Evolutionary conservation across 73 alveolate genomes (phyloP), one percentile per base, ranked within the genome.

Genomic region (Paramecium pentaurelia): DNA sequence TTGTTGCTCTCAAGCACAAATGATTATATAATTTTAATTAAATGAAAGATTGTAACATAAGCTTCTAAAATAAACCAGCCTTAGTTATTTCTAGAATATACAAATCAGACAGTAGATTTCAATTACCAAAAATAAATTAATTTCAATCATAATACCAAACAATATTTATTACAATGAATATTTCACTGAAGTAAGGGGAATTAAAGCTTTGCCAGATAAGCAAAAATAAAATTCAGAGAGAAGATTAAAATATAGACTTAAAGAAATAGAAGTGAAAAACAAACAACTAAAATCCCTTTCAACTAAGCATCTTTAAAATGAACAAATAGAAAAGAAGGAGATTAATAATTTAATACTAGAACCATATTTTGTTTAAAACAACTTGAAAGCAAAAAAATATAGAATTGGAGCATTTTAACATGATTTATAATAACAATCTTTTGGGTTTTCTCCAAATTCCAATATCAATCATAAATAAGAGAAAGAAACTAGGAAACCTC

Each of bases 41-140:
- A 64, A 64, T 64, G 84, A 64, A 64, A 34, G 84, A 64, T 64
- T 64, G 84, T 34, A 64, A 64, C 47, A 64, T 64, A 11, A 64
- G 84, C 47, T 64, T 64, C 84, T 64, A 64, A 64, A 64, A 28
- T 64, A 64, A 64, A 64, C 84, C 84, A 32, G 84, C 84, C 28
- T 64, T 64, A 34, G 84, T 64, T 32, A 64, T 64, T 32, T 64
- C 84, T 12, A 12, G 84, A 28, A 64, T 64, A 2, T 64, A 64
- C 47, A 64, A 64, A 28, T 28, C 42, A 28, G 28, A 34, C 47
- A 64, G 28, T 64, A 14, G 84, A 28, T 64, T 64, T 64, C 84
- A 64, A 51, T 64, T 64, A 64, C 84, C 84, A 64, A 64, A 64
- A 64, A 64, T 64, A 28, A 64, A 34, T 34, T 32, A 64, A 34